A percentile compares a stretch with the other conserved stretches of the same genome.
phyloP scores from a whole-genome alignment of 164 flowering plant genomes.

The Buxus sempervirens region DNA sequence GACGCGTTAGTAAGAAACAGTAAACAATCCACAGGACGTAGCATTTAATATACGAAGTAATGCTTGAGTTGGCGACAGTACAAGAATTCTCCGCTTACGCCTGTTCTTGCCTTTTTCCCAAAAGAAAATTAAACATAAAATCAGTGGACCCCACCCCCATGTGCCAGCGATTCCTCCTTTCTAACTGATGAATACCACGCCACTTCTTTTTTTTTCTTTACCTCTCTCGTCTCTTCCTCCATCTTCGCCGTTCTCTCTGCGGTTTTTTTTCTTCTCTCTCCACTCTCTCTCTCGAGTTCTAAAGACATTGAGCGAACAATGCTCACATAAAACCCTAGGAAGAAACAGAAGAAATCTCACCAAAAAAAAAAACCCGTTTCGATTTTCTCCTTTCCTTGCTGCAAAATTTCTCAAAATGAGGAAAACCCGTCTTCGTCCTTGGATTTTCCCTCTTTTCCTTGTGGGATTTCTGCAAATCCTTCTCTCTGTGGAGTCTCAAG shows the following conservation, averaged over 20 bases:
- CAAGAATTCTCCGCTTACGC: no score
- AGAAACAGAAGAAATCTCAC: no score
- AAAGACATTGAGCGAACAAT: background rate
- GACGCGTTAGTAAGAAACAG: no score
- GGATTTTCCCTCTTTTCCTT: background rate
- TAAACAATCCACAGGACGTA: no score
- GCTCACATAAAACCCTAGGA: background rate
- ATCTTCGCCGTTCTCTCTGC: constrained; percentile 21
- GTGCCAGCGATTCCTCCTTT: background rate
- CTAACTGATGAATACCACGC: no score
- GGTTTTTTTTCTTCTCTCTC: background rate
- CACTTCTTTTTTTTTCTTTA: background rate
- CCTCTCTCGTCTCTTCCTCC: constrained; percentile 9
- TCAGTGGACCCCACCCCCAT: background rate
- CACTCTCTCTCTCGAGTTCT: no score
- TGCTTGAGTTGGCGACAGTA: no score
- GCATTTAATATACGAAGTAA: no score
- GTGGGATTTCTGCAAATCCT: background rate
- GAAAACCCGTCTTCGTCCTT: constrained; percentile 14
- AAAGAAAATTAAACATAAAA: background rate
- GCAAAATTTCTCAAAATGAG: constrained; percentile 10
- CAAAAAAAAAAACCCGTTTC: background rate
- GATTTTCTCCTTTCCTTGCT: background rate
- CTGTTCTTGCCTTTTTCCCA: no score
- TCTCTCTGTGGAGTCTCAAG: constrained; percentile 3